These are phyloP conservation scores for Lentinula aciculospora DNA, from an alignment of 768 basidiomycete species.

Conservation along the genomic window DNA sequence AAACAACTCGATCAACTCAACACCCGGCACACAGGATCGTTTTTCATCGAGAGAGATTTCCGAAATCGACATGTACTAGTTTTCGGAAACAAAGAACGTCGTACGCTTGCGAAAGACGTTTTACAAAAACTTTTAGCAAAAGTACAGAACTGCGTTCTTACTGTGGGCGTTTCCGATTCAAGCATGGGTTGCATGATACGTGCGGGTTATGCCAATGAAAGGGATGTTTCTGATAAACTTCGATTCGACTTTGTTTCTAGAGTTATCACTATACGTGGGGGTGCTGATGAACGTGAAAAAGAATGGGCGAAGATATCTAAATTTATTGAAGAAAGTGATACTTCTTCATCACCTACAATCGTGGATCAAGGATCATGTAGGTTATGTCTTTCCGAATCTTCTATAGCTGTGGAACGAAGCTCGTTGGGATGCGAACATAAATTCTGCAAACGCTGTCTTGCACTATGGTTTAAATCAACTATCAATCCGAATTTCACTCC, in stretches of 20 bases:
- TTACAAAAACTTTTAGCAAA: conserved; percentile 33
- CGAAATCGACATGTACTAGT: conserved; percentile 31
- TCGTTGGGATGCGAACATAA: conserved; percentile 41
- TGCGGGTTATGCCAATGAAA: conserved; percentile 30
- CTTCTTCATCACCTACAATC: neutral
- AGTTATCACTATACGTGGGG: conserved; percentile 35
- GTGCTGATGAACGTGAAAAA: conserved; percentile 21
- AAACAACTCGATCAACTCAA: conserved; percentile 32
- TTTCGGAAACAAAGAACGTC: conserved; percentile 29
- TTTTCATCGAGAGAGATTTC: conserved; percentile 35
- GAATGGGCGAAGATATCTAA: conserved; percentile 18
- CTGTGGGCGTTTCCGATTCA: conserved; percentile 26
- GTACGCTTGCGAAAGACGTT: conserved; percentile 22
- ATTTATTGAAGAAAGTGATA: neutral
- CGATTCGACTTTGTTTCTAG: conserved; percentile 20
- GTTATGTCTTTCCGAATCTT: conserved; percentile 38
- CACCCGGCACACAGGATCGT: conserved; percentile 14
- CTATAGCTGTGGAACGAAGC: conserved; percentile 19
- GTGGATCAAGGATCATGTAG: conserved; percentile 22
- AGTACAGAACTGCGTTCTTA: conserved; percentile 28
- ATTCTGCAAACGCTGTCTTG: conserved; percentile 48
- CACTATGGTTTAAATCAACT: conserved; percentile 31
- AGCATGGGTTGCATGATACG: conserved; percentile 32
- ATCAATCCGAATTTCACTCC: conserved; percentile 22
- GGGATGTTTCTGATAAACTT: neutral